Evolutionary conservation across 148 eudicot species (phyloP).

Genomic region (Silene uniflora): DNA sequence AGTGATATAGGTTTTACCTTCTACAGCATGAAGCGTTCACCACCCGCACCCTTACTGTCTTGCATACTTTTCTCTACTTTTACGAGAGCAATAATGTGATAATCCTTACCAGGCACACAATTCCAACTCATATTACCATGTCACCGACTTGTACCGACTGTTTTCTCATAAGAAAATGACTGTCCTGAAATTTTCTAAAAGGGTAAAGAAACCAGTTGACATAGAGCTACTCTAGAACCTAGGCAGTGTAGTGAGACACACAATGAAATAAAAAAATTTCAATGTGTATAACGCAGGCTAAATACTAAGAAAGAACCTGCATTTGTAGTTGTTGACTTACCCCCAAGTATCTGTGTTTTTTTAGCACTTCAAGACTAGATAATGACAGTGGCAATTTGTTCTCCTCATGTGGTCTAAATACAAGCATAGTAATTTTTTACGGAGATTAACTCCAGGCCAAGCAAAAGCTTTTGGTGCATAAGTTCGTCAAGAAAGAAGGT

Average conservation of each 20-base stretch:
- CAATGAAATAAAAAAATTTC: too few relatives aligned
- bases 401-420: not conserved
- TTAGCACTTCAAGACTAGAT: too few relatives aligned
- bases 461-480: not conserved
- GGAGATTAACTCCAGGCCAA: not conserved
- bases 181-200: too few relatives aligned
- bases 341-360: too few relatives aligned
- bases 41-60: not conserved
- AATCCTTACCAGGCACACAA: not conserved
- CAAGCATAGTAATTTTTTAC: not conserved
- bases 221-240: too few relatives aligned
- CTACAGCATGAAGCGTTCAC: not conserved
- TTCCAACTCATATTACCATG: not conserved
- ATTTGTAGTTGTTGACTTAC: too few relatives aligned
- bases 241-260: too few relatives aligned
- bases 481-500: not conserved
- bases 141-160: too few relatives aligned
- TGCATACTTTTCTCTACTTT: not conserved
- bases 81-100: not conserved
- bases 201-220: too few relatives aligned
- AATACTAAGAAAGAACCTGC: too few relatives aligned
- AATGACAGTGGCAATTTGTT: not conserved
- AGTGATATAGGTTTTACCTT: not conserved
- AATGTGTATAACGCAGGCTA: too few relatives aligned
- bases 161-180: too few relatives aligned